Base-by-base conservation (phyloP, 306 rosid species). In the Senna tora region DNA sequence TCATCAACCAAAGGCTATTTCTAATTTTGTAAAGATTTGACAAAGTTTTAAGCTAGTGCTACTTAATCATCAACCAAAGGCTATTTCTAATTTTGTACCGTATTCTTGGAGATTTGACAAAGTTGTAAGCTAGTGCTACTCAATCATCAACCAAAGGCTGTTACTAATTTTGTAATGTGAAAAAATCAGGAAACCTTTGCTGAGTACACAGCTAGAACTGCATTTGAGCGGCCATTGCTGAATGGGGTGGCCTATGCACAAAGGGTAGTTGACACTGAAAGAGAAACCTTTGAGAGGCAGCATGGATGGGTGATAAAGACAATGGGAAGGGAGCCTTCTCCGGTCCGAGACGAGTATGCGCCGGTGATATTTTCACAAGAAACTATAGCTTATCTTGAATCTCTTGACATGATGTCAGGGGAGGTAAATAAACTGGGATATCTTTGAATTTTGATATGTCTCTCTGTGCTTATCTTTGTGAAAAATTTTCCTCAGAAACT, bases 341-440 rank as follows among this genome's bases (percentile, higher is more conserved):
- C 81, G 0, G 57, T 83, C 66, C 84, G 97, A 71, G 99, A 95
- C 71, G 99, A 91, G 87, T 95, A 95, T 79, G 99, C 97, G 20
- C 96, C 99, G 0, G 99, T 95, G 60, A 95, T 95, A 73, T 95
- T 95, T 68, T 87, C 89, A 0, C 99, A 91, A 75, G 96, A 91
- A 84, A 95, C 96, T 4, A 2, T 95, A 65, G 88, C 99, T 60
- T 92, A 95, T 75, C 84, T 95, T n/a, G 88, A 89, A 75, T 91
- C 97, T 69, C 68, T 95, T 30, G 99, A 95, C 85, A 95, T 95
- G 99, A 95, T 95, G 99, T 95, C 99, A 0, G 99, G 99, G 67
- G 96, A 95, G 99, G 99, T 95, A 84, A n/a, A n/a, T n/a, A n/a
- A 74, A 41, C 36, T 65, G 30, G 47, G 61, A 38, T 15, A 75